phyloP scores from a whole-genome alignment of 192 early-diverging fungal species.

The Glomus cerebriforme region DNA sequence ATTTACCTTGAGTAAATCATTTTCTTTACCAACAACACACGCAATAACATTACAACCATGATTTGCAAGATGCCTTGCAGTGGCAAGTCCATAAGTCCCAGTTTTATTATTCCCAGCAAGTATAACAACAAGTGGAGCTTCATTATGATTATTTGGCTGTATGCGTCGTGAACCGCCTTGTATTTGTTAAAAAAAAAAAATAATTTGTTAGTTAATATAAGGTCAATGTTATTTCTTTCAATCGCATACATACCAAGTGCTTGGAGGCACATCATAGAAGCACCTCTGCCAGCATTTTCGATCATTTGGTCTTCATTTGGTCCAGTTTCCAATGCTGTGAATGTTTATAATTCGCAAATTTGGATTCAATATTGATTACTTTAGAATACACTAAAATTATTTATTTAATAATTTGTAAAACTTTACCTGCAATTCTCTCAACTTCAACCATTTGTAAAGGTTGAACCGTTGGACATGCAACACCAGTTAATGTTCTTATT shows the following conservation, averaged over 20 bases:
- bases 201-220: background rate
- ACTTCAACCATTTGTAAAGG: slow-evolving; percentile 66
- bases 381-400: background rate
- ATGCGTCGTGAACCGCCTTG: slow-evolving; percentile 71
- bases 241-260: slow-evolving; percentile 51
- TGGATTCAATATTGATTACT: background rate
- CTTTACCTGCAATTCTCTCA: slow-evolving; percentile 53
- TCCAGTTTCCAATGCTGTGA: slow-evolving; percentile 59
- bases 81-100: slow-evolving; percentile 70
- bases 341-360: background rate
- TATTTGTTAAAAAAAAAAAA: background rate
- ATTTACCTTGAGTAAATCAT: slow-evolving; percentile 49
- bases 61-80: slow-evolving; percentile 78
- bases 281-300: slow-evolving; percentile 78
- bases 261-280: slow-evolving; percentile 72
- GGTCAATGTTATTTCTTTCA: background rate
- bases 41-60: slow-evolving; percentile 70
- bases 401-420: background rate
- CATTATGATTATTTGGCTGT: slow-evolving; percentile 74
- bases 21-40: slow-evolving; percentile 46
- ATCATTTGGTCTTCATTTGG: slow-evolving; percentile 71
- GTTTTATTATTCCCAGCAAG: slow-evolving; percentile 74
- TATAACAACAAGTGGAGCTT: slow-evolving; percentile 69
- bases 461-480: slow-evolving; percentile 61
- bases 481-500: slow-evolving; percentile 53